phyloP scores from a whole-genome alignment of 352 stramenopile genomes.

The Phytophthora megakarya region DNA sequence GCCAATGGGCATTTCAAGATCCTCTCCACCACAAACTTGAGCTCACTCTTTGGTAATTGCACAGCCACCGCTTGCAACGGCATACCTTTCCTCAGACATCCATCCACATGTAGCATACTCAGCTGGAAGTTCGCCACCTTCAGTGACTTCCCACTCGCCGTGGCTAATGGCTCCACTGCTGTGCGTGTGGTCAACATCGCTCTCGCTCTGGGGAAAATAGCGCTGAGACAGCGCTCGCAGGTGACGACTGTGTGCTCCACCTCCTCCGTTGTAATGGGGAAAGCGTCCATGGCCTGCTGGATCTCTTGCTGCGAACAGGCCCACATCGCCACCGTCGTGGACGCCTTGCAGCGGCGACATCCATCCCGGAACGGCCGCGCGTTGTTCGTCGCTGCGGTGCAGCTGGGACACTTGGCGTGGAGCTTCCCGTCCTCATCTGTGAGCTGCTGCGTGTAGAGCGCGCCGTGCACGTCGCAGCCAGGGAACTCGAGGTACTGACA shows the following conservation, averaged over 20 bases:
- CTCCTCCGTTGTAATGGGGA: conserved; percentile 64
- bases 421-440: conserved; percentile 22
- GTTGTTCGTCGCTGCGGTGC: conserved; percentile 82
- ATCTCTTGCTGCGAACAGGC: conserved; percentile 67
- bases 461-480: conserved; percentile 83
- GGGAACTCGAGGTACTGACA: conserved; percentile 90
- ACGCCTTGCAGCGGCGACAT: conserved; percentile 80
- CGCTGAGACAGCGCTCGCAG: conserved; percentile 74
- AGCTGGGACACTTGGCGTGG: conserved; percentile 86
- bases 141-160: conserved; percentile 61
- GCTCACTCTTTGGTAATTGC: conserved; percentile 82
- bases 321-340: conserved; percentile 79
- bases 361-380: conserved; percentile 84
- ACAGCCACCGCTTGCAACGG: conserved; percentile 68
- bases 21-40: conserved; percentile 86
- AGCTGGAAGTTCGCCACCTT: conserved; percentile 87
- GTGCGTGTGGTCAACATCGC: conserved; percentile 74
- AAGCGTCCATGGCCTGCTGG: conserved; percentile 65
- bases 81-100: conserved; percentile 84
- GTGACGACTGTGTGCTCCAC: conserved; percentile 76
- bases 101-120: conserved; percentile 89
- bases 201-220: conserved; percentile 75
- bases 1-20: conserved; percentile 76
- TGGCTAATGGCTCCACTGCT: conserved; percentile 48
- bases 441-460: conserved; percentile 80